These are phyloP conservation scores for Coffea eugenioides DNA, from an alignment of 257 asterid genomes.

Conservation along the genomic window DNA sequence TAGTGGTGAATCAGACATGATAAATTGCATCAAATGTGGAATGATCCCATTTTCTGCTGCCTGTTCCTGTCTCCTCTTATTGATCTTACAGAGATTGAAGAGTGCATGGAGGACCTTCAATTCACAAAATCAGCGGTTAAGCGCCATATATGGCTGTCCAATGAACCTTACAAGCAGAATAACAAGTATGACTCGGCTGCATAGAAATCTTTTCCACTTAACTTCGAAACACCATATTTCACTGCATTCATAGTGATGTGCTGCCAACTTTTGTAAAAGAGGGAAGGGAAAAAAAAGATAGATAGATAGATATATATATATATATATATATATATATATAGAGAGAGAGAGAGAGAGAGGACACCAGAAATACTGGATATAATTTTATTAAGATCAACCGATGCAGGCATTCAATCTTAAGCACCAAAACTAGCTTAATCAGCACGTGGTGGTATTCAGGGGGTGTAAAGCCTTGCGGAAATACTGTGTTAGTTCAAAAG, in stretches of 20 bases:
- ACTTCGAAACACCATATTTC: neutral
- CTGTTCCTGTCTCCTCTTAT: constrained; percentile 98
- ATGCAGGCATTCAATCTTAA: neutral
- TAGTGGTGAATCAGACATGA: constrained; percentile 87
- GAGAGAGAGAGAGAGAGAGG: neutral
- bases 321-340: too few relatives aligned
- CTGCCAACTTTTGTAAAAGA: neutral
- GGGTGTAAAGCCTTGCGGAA: neutral
- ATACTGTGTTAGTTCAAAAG: neutral
- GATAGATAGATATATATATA: too few relatives aligned
- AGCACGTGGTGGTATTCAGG: neutral
- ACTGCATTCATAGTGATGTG: neutral
- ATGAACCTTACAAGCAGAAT: neutral
- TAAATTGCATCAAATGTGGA: constrained; percentile 91
- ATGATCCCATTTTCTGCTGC: constrained; percentile 99
- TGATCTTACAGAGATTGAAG: constrained; percentile 96
- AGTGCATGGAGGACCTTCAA: constrained; percentile 89
- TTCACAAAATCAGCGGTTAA: constrained; percentile 30
- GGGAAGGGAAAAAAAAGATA: neutral
- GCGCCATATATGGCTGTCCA: neutral
- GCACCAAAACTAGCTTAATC: neutral
- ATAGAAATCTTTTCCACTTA: neutral
- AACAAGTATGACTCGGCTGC: neutral
- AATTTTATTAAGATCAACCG: neutral
- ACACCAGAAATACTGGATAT: neutral